These are phyloP conservation scores for Hypoxylon crocopeplum DNA, from an alignment of 495 filamentous ascomycete genomes.

Conservation along the genomic window DNA sequence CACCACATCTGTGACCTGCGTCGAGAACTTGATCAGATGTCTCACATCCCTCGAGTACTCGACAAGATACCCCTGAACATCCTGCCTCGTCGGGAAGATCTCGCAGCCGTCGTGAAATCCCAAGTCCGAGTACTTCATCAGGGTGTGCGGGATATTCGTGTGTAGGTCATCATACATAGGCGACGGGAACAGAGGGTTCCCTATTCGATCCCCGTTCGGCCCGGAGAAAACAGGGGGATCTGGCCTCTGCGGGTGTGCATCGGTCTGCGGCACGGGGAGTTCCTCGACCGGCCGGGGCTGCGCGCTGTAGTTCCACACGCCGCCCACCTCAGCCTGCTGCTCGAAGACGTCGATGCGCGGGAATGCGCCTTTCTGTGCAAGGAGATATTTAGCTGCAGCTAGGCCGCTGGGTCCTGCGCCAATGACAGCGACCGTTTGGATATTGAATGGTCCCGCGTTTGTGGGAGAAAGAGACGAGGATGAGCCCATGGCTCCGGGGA, in stretches of 20 bases:
- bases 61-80: conserved; percentile 75
- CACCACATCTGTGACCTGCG: conserved; percentile 46
- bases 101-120: conserved; percentile 65
- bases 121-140: conserved; percentile 83
- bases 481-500: conserved; percentile 36
- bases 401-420: conserved; percentile 76
- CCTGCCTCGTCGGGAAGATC: conserved; percentile 73
- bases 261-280: conserved; percentile 49
- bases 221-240: conserved; percentile 46
- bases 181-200: conserved; percentile 61
- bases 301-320: conserved; percentile 80
- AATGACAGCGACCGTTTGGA: conserved; percentile 68
- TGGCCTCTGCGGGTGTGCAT: conserved; percentile 44
- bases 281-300: conserved; percentile 25
- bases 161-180: conserved; percentile 83
- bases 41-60: conserved; percentile 72
- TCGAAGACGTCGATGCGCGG: conserved; percentile 79
- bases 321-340: conserved; percentile 75
- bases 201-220: background rate
- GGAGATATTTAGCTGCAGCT: conserved; percentile 73
- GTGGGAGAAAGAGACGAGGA: background rate
- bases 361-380: conserved; percentile 72
- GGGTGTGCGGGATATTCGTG: conserved; percentile 81
- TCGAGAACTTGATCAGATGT: conserved; percentile 52
- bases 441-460: conserved; percentile 39